Base-by-base conservation (phyloP, 2,329 filamentous ascomycete genomes). In the Cytospora piceicola region DNA sequence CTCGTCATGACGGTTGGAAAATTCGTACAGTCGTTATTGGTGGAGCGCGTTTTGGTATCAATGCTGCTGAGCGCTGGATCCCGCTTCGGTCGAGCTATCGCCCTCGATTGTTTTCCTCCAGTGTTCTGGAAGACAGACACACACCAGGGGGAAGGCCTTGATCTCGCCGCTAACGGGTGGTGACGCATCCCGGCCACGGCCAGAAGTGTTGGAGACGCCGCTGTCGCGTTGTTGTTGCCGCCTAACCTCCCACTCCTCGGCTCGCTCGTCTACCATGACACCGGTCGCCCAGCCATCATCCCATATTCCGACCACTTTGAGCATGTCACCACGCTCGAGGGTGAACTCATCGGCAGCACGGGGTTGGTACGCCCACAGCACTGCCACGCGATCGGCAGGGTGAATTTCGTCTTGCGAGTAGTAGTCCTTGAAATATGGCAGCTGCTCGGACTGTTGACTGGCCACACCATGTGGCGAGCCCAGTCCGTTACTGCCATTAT, bases 241-340 rank as follows among this genome's bases (percentile, higher is more conserved):
- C 69, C 90, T 85, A 53, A 85, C 84, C 72, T 96, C 92, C 88
- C 93, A 97, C 69, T 97, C 92, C 68, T 98, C 94, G 2, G 93
- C 93, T 63, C 88, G 85, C 72, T 96, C 92, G 62, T 90, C 85
- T 64, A 96, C 81, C 74, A 96, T 84, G 63, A 97, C 85, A 72
- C 95, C 95, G 1, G 95, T 99, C 14, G 95, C 95, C 95, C 95
- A 99, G 56, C 95, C 95, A 76, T 99, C 95, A 73, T 99, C 95
- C 95, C 95, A 99, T 71, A 99, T 99, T 68, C 95, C 95, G 36
- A 98, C 90, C 17, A 99, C 90, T 80, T 97, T 98, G 73, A 99
- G 85, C 94, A 99, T 97, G 75, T 99, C 95, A 62, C 95, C 95
- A 66, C 95, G 88, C 73, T 98, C 95, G 46, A 99, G 83, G 49